Evolutionary conservation across 2,329 filamentous ascomycete species (phyloP).

Genomic region (Fusarium lateritium): DNA sequence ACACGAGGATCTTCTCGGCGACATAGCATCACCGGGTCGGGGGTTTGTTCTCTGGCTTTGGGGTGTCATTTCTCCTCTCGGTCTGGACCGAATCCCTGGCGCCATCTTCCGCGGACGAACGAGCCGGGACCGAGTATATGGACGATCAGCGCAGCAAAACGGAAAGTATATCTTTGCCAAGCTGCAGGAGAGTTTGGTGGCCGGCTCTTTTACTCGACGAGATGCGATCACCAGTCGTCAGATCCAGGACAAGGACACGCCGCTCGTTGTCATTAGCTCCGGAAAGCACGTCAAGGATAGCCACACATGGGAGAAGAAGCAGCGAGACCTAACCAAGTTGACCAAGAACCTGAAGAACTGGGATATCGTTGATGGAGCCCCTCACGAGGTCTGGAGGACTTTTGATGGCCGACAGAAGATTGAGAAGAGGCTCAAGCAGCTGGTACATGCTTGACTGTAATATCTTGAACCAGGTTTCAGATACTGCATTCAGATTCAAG

Average conservation of each 20-base stretch:
- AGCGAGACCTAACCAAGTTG: constrained; percentile 85
- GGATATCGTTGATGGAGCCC: constrained; percentile 89
- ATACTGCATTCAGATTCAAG: background rate
- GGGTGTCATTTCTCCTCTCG: constrained; percentile 88
- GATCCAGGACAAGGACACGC: constrained; percentile 83
- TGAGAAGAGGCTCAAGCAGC: constrained; percentile 81
- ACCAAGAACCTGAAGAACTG: constrained; percentile 85
- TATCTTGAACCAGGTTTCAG: background rate
- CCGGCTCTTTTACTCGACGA: constrained; percentile 84
- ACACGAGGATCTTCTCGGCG: constrained; percentile 86
- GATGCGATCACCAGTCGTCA: constrained; percentile 84
- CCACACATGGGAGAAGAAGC: constrained; percentile 83
- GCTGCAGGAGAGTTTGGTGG: constrained; percentile 93
- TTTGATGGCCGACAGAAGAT: constrained; percentile 79
- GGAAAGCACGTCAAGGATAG: constrained; percentile 78
- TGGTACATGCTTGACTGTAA: constrained; percentile 64
- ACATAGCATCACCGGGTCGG: constrained; percentile 75
- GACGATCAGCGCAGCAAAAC: constrained; percentile 81
- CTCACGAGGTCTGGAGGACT: constrained; percentile 88
- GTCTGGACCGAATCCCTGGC: constrained; percentile 83
- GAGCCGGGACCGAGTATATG: constrained; percentile 88
- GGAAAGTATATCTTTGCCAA: constrained; percentile 91
- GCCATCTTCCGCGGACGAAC: constrained; percentile 86
- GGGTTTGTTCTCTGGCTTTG: constrained; percentile 91
- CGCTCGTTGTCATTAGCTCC: constrained; percentile 86